Evolutionary conservation across 768 basidiomycete species (phyloP).

Genomic region (Lepiota brunneoincarnata): DNA sequence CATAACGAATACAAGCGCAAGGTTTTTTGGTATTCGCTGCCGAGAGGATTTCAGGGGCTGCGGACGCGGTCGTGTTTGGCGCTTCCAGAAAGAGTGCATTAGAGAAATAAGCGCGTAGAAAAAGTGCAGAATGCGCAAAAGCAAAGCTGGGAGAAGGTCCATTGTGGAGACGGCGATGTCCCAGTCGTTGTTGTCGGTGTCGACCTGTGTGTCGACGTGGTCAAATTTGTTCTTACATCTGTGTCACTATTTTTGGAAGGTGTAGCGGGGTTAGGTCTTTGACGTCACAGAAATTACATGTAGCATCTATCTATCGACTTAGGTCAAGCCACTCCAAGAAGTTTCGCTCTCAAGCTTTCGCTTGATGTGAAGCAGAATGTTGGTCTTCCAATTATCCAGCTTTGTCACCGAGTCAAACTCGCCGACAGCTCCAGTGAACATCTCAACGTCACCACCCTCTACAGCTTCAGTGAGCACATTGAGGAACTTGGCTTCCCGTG

Average conservation of each 20-base stretch:
- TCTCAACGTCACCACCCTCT: constrained; percentile 46
- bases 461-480: constrained; percentile 73
- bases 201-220: constrained; percentile 16
- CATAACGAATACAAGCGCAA: constrained; percentile 63
- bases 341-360: constrained; percentile 18
- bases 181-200: background rate
- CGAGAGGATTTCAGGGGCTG: constrained; percentile 49
- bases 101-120: constrained; percentile 46
- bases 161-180: constrained; percentile 25
- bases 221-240: constrained; percentile 3
- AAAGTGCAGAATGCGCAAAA: constrained; percentile 57
- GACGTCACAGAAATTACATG: constrained; percentile 4
- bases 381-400: constrained; percentile 96
- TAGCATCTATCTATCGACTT: constrained; percentile 3
- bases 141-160: constrained; percentile 43
- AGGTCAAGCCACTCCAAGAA: constrained; percentile 9
- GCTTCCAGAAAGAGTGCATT: constrained; percentile 38
- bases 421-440: constrained; percentile 80
- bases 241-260: constrained; percentile 5
- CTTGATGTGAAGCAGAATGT: constrained; percentile 88
- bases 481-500: constrained; percentile 91
- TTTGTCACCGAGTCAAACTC: constrained; percentile 92
- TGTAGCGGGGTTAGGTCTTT: background rate
- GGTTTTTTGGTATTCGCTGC: constrained; percentile 58
- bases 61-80: constrained; percentile 35